A percentile compares a stretch with the other conserved stretches of the same genome.
These are phyloP conservation scores for Periconia digitata DNA, from an alignment of 2,329 filamentous ascomycete species.

Conservation along the genomic window DNA sequence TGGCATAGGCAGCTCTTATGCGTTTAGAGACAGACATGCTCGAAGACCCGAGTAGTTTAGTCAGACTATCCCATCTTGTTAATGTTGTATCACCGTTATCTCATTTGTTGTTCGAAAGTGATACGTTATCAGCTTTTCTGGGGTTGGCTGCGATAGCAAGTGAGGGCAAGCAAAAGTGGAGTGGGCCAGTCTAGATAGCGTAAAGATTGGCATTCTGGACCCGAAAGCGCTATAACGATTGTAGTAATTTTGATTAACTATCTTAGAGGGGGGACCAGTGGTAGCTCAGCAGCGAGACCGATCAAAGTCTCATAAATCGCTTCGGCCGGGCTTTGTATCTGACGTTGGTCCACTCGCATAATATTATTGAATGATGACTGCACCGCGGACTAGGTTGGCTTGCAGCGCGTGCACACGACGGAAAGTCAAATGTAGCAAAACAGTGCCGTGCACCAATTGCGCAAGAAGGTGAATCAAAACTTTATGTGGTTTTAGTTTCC, in stretches of 20 bases:
- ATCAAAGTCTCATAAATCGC: too few species aligned
- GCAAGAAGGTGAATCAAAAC: slow-evolving; percentile 23
- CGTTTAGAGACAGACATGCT: not conserved
- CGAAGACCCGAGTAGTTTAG: not conserved
- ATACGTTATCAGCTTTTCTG: not conserved
- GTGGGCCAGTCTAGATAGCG: not conserved
- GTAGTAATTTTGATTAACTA: too few species aligned
- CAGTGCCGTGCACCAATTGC: slow-evolving; percentile 45
- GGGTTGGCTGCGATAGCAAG: not conserved
- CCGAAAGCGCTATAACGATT: not conserved
- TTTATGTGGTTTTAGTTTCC: not conserved
- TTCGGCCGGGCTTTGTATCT: not conserved
- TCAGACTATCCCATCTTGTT: not conserved
- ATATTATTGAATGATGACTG: not conserved
- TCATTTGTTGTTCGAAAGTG: not conserved
- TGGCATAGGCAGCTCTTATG: not conserved
- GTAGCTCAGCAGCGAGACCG: too few species aligned
- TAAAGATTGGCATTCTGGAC: not conserved
- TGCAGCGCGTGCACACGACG: slow-evolving; percentile 30
- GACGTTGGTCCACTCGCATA: not conserved
- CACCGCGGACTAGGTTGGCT: slow-evolving; percentile 14
- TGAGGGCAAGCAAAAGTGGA: not conserved
- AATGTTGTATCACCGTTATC: not conserved
- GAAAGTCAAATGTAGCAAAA: slow-evolving; percentile 45
- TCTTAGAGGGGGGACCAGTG: too few species aligned